Percentiles rank a stretch among this genome's conserved stretches.
Conservation (phyloP, 129 eudicot species). For the Heracleum sosnowskyi region DNA sequence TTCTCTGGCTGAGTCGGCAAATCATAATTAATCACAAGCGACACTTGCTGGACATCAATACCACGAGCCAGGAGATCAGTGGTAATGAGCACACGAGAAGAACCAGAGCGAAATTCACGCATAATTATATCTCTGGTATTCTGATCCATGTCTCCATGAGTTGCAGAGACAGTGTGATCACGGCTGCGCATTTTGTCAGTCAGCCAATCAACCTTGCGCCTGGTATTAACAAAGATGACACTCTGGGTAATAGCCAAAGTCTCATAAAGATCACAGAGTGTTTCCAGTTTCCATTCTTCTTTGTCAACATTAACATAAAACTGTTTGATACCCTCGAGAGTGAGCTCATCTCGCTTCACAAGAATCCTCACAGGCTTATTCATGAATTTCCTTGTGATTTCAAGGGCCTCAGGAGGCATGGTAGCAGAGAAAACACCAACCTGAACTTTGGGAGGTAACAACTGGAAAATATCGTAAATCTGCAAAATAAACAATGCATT, state of each 20-base stretch:
- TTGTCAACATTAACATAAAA: constrained; percentile 5
- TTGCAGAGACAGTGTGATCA: constrained; percentile 32
- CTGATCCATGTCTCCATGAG: constrained; percentile 37
- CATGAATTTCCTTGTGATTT: constrained; percentile 19
- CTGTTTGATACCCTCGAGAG: constrained; percentile 22
- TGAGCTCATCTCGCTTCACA: constrained; percentile 36
- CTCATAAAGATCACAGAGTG: constrained; percentile 5
- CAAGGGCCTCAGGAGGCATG: constrained; percentile 25
- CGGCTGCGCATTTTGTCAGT: constrained; percentile 31
- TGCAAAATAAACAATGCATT: not conserved
- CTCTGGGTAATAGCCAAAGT: not conserved
- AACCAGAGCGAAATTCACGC: constrained; percentile 36
- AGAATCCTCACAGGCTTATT: constrained; percentile 35
- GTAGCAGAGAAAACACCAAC: constrained; percentile 32
- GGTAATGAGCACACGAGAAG: constrained; percentile 36
- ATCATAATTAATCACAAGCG: constrained; percentile 33
- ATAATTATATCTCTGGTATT: constrained; percentile 34
- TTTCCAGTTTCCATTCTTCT: constrained; percentile 7
- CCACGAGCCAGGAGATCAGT: constrained; percentile 38
- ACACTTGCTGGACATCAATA: constrained; percentile 37
- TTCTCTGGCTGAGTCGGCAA: constrained; percentile 40
- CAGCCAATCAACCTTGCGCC: constrained; percentile 20
- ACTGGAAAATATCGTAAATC: constrained; percentile 38
- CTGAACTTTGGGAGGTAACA: constrained; percentile 33
- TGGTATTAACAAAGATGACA: constrained; percentile 3